A percentile compares a stretch with the other conserved stretches of the same genome.
These are phyloP conservation scores for Isoetes taiwanensis DNA, from an alignment of 75 land plant genomes.

Conservation along the genomic window DNA sequence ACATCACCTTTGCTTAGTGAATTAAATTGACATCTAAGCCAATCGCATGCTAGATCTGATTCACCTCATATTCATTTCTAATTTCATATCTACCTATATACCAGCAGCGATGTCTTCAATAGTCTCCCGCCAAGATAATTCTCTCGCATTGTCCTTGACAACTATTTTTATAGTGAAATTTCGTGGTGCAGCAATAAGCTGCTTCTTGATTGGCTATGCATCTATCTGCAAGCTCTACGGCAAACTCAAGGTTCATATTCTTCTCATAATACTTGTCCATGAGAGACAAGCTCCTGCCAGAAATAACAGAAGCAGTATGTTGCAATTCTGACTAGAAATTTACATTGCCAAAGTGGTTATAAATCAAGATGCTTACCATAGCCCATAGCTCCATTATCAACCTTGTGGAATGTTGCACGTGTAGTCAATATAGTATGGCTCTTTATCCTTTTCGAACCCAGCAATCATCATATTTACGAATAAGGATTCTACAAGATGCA, in stretches of 20 bases:
- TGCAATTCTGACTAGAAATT: too few species aligned
- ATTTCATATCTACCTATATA: too few species aligned
- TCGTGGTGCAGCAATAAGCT: conserved; percentile 74
- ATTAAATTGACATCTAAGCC: too few species aligned
- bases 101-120: conserved; percentile 36
- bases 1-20: too few species aligned
- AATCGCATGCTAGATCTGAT: too few species aligned
- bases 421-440: conserved; percentile 85
- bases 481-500: conserved; percentile 52
- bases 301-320: too few species aligned
- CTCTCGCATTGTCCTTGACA: conserved; percentile 88
- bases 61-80: too few species aligned
- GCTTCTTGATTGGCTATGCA: conserved; percentile 52
- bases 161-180: conserved; percentile 91
- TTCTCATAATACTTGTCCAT: conserved; percentile 74
- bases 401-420: conserved; percentile 84
- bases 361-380: conserved; percentile 46
- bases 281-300: conserved; percentile 49
- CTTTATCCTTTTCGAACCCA: conserved; percentile 76
- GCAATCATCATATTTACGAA: conserved; percentile 69
- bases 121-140: conserved; percentile 63
- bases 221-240: conserved; percentile 63
- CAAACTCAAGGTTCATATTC: conserved; percentile 68
- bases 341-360: too few species aligned
- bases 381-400: conserved; percentile 84